Evolutionary conservation across 139 green algal species (phyloP).

Genomic region (Coccomyxa sp.): DNA sequence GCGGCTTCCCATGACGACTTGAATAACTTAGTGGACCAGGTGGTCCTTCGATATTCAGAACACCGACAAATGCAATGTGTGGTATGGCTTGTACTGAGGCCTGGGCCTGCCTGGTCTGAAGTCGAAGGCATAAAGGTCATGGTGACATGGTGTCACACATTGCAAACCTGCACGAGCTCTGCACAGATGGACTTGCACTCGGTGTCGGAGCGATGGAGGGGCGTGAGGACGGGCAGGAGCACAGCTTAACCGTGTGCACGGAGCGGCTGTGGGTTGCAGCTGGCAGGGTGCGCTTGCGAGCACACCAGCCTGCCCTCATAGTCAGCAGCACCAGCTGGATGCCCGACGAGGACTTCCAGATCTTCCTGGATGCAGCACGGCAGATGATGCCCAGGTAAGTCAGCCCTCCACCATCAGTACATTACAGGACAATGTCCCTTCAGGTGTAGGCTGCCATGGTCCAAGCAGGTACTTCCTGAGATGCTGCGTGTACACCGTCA

Average conservation of each 20-base stretch:
- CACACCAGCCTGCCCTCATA: slow-evolving; percentile 70
- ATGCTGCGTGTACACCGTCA: neutral
- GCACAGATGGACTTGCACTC: neutral
- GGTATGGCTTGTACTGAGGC: neutral
- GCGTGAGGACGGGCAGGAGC: neutral
- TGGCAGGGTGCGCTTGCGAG: slow-evolving; percentile 11
- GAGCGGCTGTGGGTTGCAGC: neutral
- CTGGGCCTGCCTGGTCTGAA: neutral
- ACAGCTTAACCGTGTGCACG: slow-evolving; percentile 21
- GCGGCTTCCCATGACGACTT: neutral
- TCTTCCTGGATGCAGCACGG: slow-evolving; percentile 75
- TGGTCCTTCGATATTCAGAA: neutral
- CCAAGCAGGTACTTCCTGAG: neutral
- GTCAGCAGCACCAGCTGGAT: slow-evolving; percentile 97
- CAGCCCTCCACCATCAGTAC: too few relatives aligned
- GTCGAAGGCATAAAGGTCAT: neutral
- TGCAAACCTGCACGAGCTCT: neutral
- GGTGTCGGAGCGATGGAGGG: neutral
- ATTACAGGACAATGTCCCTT: too few relatives aligned
- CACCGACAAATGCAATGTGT: neutral
- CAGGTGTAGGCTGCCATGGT: neutral
- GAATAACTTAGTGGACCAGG: neutral
- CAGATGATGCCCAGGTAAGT: slow-evolving; percentile 20
- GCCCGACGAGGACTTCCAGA: slow-evolving; percentile 93
- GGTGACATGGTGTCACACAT: neutral